Evolutionary conservation across 495 filamentous ascomycete genomes (phyloP).

Genomic region (Xylaria acuta): DNA sequence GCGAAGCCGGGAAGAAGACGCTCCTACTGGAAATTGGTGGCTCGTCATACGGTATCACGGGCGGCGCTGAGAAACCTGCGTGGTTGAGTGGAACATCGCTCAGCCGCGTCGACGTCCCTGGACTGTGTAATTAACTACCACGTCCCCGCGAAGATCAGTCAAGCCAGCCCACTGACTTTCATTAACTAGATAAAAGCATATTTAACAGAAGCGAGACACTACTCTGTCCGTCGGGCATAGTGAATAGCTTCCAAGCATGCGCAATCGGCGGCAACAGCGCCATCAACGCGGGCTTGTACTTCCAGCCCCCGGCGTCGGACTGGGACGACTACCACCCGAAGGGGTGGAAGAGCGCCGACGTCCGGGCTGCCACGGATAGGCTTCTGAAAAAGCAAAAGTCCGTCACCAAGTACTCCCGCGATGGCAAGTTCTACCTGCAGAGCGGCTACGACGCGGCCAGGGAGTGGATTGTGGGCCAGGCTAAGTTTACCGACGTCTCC

Average conservation of each 20-base stretch:
- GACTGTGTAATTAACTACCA: slow-evolving; percentile 44
- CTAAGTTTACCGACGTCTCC: slow-evolving; percentile 57
- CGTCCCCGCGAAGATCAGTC: not conserved
- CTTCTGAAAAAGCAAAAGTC: slow-evolving; percentile 61
- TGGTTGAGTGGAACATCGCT: slow-evolving; percentile 62
- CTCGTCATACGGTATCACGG: slow-evolving; percentile 42
- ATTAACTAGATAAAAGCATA: slow-evolving; percentile 52
- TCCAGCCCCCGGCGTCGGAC: slow-evolving; percentile 61
- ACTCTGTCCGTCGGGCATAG: slow-evolving; percentile 42
- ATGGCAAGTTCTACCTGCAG: slow-evolving; percentile 63
- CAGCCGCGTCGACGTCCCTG: slow-evolving; percentile 65
- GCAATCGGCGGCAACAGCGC: slow-evolving; percentile 62
- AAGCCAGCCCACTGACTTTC: not conserved
- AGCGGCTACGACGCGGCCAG: slow-evolving; percentile 58
- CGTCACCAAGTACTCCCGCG: slow-evolving; percentile 58
- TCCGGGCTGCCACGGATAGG: slow-evolving; percentile 53
- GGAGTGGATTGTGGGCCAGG: slow-evolving; percentile 53
- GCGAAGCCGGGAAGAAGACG: slow-evolving; percentile 48
- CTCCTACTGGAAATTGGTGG: slow-evolving; percentile 42
- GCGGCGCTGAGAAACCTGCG: slow-evolving; percentile 47
- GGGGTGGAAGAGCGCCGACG: slow-evolving; percentile 64
- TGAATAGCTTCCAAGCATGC: slow-evolving; percentile 63
- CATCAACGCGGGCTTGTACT: slow-evolving; percentile 51
- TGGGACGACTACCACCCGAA: slow-evolving; percentile 65
- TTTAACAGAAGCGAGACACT: slow-evolving; percentile 45